These are phyloP conservation scores for Coemansia sp. DNA, from an alignment of 192 early-diverging fungal genomes.

Conservation along the genomic window DNA sequence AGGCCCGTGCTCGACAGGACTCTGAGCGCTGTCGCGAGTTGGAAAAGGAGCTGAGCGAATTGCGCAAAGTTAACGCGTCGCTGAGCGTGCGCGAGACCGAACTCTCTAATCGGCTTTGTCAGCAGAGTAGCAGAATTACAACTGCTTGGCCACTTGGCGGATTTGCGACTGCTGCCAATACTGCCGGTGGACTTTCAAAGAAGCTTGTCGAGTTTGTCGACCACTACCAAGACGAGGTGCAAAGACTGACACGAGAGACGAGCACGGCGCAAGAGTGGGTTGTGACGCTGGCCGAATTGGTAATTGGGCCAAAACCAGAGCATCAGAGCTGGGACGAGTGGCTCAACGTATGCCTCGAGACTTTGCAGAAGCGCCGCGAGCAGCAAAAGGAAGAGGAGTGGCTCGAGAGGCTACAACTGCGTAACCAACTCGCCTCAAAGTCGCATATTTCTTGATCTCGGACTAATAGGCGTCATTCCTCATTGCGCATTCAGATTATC, in stretches of 20 bases:
- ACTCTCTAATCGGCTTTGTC: slow-evolving; percentile 17
- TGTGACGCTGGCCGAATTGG: slow-evolving; percentile 45
- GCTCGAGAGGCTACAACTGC: slow-evolving; percentile 14
- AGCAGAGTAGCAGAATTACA: not conserved
- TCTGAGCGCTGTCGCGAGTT: slow-evolving; percentile 23
- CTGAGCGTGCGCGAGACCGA: slow-evolving; percentile 32
- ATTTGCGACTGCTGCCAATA: not conserved
- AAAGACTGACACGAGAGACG: slow-evolving; percentile 33
- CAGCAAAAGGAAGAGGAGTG: slow-evolving; percentile 33
- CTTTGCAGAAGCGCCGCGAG: slow-evolving; percentile 33
- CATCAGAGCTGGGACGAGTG: slow-evolving; percentile 53
- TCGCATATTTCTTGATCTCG: not conserved
- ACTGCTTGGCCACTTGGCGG: slow-evolving; percentile 4
- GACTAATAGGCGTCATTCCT: not conserved
- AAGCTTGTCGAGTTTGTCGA: slow-evolving; percentile 47
- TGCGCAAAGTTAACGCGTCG: slow-evolving; percentile 23
- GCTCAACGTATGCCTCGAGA: slow-evolving; percentile 38
- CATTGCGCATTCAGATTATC: no score
- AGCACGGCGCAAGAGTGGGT: slow-evolving; percentile 52
- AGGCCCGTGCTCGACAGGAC: slow-evolving; percentile 30
- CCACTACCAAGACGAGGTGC: slow-evolving; percentile 36
- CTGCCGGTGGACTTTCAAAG: slow-evolving; percentile 14
- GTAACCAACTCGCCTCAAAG: slow-evolving; percentile 8
- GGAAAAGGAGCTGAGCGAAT: slow-evolving; percentile 27
- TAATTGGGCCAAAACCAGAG: slow-evolving; percentile 48